Percentiles rank a stretch among this genome's conserved stretches.
phyloP scores from a whole-genome alignment of 164 flowering plant genomes.

The Warburgia ugandensis region DNA sequence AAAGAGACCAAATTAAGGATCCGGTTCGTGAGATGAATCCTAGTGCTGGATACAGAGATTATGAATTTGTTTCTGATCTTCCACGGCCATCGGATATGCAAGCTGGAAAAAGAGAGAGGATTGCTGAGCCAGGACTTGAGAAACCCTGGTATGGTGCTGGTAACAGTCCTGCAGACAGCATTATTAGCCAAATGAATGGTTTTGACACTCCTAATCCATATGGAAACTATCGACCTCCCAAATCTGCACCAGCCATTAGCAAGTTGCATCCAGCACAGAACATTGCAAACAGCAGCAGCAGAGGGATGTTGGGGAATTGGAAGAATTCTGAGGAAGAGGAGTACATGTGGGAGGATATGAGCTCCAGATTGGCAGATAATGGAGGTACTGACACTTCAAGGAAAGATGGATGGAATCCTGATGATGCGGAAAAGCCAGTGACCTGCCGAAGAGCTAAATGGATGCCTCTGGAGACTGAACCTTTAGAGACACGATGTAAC shows the following conservation, averaged over 20 bases:
- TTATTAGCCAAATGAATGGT: slow-evolving; percentile 49
- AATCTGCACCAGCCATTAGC: slow-evolving; percentile 24
- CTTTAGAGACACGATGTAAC: slow-evolving; percentile 6
- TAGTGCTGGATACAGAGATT: slow-evolving; percentile 35
- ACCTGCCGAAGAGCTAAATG: slow-evolving; percentile 14
- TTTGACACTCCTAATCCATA: slow-evolving; percentile 22
- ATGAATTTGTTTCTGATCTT: slow-evolving; percentile 44
- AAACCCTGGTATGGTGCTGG: slow-evolving; percentile 31
- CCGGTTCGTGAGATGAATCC: slow-evolving; percentile 38
- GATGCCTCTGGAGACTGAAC: slow-evolving; percentile 8
- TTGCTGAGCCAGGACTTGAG: slow-evolving; percentile 26
- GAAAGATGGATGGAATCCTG: slow-evolving; percentile 41
- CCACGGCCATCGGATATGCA: slow-evolving; percentile 35
- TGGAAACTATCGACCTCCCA: slow-evolving; percentile 13
- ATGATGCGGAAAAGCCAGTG: slow-evolving; percentile 46
- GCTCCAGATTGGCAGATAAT: slow-evolving; percentile 37
- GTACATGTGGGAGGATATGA: slow-evolving; percentile 77
- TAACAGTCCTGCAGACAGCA: slow-evolving; percentile 24
- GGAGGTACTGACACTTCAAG: slow-evolving; percentile 27
- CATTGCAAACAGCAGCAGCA: slow-evolving; percentile 19
- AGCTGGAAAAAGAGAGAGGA: slow-evolving; percentile 34
- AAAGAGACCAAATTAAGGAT: slow-evolving; percentile 35
- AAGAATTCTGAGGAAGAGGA: slow-evolving; percentile 93
- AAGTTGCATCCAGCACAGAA: slow-evolving; percentile 20
- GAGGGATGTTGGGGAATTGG: slow-evolving; percentile 53